Evolutionary conservation across 2,329 filamentous ascomycete species (phyloP).

Genomic region (Cordyceps militaris): DNA sequence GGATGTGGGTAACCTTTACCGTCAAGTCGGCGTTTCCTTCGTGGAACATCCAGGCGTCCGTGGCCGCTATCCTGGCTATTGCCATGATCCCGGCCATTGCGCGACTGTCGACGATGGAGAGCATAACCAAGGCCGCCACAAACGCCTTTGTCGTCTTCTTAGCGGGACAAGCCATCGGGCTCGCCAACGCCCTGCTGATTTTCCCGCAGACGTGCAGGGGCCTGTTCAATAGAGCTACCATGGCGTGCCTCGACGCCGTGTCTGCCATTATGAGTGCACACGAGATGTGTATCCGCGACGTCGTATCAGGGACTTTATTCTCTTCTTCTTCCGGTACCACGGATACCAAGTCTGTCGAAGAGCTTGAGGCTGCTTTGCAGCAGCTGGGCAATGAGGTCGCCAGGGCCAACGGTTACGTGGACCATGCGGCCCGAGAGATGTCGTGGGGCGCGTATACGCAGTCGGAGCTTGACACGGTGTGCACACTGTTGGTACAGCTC

Average conservation of each 20-base stretch:
- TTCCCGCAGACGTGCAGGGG: constrained; percentile 9
- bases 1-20: constrained; percentile 9
- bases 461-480: constrained; percentile 1
- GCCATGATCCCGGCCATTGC: constrained; percentile 1
- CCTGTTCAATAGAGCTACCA: constrained; percentile 1
- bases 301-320: background rate
- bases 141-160: background rate
- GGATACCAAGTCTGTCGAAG: background rate
- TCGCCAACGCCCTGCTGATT: background rate
- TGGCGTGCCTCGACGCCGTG: background rate
- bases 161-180: background rate
- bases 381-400: constrained; percentile 5
- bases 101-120: background rate
- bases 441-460: constrained; percentile 6
- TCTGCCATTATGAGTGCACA: background rate
- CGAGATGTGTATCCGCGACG: background rate
- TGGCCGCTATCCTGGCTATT: background rate
- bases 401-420: constrained; percentile 5
- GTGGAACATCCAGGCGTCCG: background rate
- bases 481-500: background rate
- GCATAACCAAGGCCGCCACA: background rate
- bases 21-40: constrained; percentile 9
- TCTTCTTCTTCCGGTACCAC: background rate
- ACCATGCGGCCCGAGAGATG: constrained; percentile 8
- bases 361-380: background rate